Evolutionary conservation across 2,329 filamentous ascomycete species (phyloP), one percentile per base, ranked within the genome.

Genomic region (Fusarium sp.): DNA sequence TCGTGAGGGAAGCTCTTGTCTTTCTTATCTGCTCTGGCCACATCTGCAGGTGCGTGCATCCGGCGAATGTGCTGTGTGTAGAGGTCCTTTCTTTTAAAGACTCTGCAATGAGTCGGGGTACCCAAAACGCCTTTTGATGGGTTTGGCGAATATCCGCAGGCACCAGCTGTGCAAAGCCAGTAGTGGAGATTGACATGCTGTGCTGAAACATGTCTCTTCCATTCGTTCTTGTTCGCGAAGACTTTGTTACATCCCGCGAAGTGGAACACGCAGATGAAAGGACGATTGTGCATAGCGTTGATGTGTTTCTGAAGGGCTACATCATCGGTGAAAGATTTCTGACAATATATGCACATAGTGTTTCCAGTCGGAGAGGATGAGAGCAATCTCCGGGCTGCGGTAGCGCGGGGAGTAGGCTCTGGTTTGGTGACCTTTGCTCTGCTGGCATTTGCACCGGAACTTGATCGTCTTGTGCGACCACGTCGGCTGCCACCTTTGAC

Each of bases 41-140:
- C 23, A 35, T 68, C 54, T 15, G 47, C 78, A 1, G 87, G 86
- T 1, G 87, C 84, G 76, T 98, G 94, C 93, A 97, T 97, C 46
- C 95, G 91, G 8, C 93, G 88, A 4, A 95, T 85, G 76, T 98
- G 95, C 75, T 97, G 93, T 0, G 91, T 93, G 81, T 94, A 97
- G 12, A 98, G 87, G 75, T 98, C 94, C 77, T 97, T 97, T 74
- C 94, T 91, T 80, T 97, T 97, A 83, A 97, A 97, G 73, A 86
- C 83, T 31, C 81, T 80, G n/a, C 85, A 90, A 72, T 91, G 89
- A 38, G 82, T 82, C 8, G 84, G 79, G 13, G 73, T 72, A 6
- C 47, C 56, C 7, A 66, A 26, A 18, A 41, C 20, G 24, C 67
- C 57, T 10, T 54, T 52, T 23, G 63, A 62, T 5, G 65, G 72